These are phyloP conservation scores for Coemansia erecta DNA, from an alignment of 192 early-diverging fungal genomes.

Conservation along the genomic window DNA sequence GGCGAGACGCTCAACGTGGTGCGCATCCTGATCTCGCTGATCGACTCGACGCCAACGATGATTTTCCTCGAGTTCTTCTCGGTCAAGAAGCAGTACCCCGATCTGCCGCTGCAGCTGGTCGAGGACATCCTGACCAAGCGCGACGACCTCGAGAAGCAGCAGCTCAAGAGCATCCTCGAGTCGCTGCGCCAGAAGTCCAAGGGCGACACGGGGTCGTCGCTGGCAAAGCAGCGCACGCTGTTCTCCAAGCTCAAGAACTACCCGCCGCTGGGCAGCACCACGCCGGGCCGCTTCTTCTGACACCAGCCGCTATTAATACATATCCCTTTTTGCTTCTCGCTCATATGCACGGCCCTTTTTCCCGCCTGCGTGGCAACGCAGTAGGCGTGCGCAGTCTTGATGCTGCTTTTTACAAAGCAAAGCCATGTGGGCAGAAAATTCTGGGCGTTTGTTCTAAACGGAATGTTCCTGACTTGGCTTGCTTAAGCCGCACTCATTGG, in stretches of 20 bases:
- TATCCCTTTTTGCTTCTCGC: background rate
- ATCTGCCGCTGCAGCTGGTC: conserved; percentile 87
- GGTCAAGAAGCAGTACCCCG: conserved; percentile 86
- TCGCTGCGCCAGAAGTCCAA: conserved; percentile 57
- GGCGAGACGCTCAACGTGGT: conserved; percentile 79
- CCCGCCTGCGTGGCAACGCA: background rate
- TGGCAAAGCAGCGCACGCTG: conserved; percentile 48
- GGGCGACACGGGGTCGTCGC: conserved; percentile 44
- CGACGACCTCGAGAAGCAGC: conserved; percentile 87
- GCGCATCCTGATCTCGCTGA: conserved; percentile 73
- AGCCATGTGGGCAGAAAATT: background rate
- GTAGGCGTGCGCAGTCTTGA: background rate
- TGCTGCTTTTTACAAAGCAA: background rate
- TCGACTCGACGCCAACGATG: conserved; percentile 78
- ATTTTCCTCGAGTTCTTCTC: conserved; percentile 91
- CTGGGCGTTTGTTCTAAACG: background rate
- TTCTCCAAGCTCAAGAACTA: conserved; percentile 49
- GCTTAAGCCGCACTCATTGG: background rate
- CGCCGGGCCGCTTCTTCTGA: conserved; percentile 4
- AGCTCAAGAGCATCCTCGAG: conserved; percentile 86
- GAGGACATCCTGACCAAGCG: conserved; percentile 84
- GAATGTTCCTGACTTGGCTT: conserved; percentile 4
- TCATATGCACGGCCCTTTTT: background rate
- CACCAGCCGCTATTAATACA: background rate
- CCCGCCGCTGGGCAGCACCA: conserved; percentile 29